Conservation (phyloP, 2,329 filamentous ascomycete genomes). For the Trichoderma oligosporum region DNA sequence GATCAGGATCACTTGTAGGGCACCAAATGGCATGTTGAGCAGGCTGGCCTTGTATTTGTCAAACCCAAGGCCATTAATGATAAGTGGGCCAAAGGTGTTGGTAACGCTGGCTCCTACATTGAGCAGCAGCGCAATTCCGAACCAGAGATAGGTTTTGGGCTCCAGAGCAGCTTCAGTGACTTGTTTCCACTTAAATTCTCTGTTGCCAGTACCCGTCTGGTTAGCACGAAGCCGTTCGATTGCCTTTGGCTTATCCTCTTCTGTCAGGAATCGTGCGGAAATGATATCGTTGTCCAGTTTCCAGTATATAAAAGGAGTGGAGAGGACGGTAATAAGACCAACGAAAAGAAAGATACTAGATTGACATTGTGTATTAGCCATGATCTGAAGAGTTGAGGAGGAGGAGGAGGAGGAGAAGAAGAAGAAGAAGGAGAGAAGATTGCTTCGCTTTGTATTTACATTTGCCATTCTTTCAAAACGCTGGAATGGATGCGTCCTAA, state of each 20-base stretch:
- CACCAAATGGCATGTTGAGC: slow-evolving; percentile 65
- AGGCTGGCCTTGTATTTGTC: slow-evolving; percentile 55
- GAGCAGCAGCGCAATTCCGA: slow-evolving; percentile 56
- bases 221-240: slow-evolving; percentile 70
- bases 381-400: too few relatives aligned
- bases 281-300: slow-evolving; percentile 57
- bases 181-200: slow-evolving; percentile 66
- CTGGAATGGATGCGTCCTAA: slow-evolving; percentile 48
- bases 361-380: neutral
- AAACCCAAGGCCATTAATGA: slow-evolving; percentile 58
- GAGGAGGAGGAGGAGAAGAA: neutral
- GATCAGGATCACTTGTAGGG: slow-evolving; percentile 57
- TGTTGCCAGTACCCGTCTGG: slow-evolving; percentile 69
- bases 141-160: slow-evolving; percentile 56
- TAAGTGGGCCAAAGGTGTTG: slow-evolving; percentile 63
- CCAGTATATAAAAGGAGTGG: slow-evolving; percentile 56
- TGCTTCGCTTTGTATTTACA: slow-evolving; percentile 18
- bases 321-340: slow-evolving; percentile 56
- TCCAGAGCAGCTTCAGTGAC: slow-evolving; percentile 49
- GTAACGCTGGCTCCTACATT: slow-evolving; percentile 62
- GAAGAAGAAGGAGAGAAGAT: neutral
- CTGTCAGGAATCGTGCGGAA: slow-evolving; percentile 55
- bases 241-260: slow-evolving; percentile 63
- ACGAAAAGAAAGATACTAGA: slow-evolving; percentile 53
- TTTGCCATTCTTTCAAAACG: slow-evolving; percentile 26